Conservation (phyloP, 495 filamentous ascomycete species). For the Penicillium bovifimosum region DNA sequence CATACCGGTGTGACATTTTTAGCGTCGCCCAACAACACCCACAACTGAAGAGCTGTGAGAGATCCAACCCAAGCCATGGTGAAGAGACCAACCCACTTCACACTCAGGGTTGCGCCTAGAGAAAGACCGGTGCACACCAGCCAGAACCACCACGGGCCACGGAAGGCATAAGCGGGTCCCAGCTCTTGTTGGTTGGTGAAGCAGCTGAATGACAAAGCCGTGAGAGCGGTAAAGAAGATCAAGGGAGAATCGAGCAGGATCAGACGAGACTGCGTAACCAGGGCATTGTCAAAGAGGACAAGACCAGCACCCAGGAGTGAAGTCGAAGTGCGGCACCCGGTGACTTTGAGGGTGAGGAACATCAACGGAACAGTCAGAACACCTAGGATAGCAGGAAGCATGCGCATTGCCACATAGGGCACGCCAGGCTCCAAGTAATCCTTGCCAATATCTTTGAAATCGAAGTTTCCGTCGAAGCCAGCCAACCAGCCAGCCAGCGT, state of each 20-base stretch:
- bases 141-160: conserved; percentile 97
- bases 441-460: conserved; percentile 99
- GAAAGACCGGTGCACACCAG: conserved; percentile 78
- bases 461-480: conserved; percentile 91
- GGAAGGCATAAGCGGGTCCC: conserved; percentile 80
- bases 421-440: conserved; percentile 93
- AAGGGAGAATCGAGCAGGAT: conserved; percentile 95
- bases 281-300: conserved; percentile 92
- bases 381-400: conserved; percentile 85
- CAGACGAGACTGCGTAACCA: conserved; percentile 88
- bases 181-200: conserved; percentile 97
- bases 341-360: conserved; percentile 89
- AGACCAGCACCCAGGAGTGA: conserved; percentile 75
- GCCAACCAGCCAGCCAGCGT: conserved; percentile 93
- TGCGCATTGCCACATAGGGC: conserved; percentile 95
- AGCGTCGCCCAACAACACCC: conserved; percentile 86
- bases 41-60: conserved; percentile 86
- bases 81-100: conserved; percentile 98
- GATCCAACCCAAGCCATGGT: conserved; percentile 97
- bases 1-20: conserved; percentile 72
- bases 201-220: conserved; percentile 80
- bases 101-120: conserved; percentile 86
- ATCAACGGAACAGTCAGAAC: conserved; percentile 83
- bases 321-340: conserved; percentile 80
- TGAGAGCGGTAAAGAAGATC: conserved; percentile 89